phyloP scores from a whole-genome alignment of 2,329 filamentous ascomycete genomes.

The Penicillium sclerotiorum region DNA sequence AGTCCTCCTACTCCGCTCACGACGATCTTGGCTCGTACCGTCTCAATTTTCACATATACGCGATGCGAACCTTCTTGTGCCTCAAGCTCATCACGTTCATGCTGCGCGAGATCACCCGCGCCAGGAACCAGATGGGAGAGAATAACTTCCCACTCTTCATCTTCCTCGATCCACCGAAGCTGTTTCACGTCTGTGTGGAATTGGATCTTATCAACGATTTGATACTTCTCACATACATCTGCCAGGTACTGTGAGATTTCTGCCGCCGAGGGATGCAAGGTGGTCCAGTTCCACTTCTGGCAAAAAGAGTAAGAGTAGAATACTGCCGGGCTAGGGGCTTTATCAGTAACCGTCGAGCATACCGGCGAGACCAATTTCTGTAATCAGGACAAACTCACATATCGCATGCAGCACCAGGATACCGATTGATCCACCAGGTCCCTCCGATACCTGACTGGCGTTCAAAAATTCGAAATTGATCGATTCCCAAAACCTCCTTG shows the following conservation, averaged over 20 bases:
- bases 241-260: constrained; percentile 58
- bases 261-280: constrained; percentile 50
- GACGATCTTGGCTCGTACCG: constrained; percentile 57
- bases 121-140: constrained; percentile 55
- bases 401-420: constrained; percentile 63
- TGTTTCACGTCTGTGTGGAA: constrained; percentile 60
- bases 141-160: constrained; percentile 58
- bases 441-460: constrained; percentile 61
- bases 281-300: constrained; percentile 56
- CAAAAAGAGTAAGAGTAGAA: constrained; percentile 62
- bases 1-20: constrained; percentile 59
- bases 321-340: constrained; percentile 50
- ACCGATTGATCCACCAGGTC: constrained; percentile 66
- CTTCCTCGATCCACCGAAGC: constrained; percentile 56
- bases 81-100: constrained; percentile 50
- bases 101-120: constrained; percentile 55
- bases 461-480: constrained; percentile 65
- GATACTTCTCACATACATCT: constrained; percentile 55
- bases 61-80: constrained; percentile 47
- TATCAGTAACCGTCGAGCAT: not conserved
- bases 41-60: constrained; percentile 56
- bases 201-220: constrained; percentile 60
- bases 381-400: constrained; percentile 42
- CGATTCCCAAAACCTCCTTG: constrained; percentile 59
- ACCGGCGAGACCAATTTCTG: not conserved